Evolutionary conservation across 768 basidiomycete genomes (phyloP).

Genomic region (Boletus reticulatus): DNA sequence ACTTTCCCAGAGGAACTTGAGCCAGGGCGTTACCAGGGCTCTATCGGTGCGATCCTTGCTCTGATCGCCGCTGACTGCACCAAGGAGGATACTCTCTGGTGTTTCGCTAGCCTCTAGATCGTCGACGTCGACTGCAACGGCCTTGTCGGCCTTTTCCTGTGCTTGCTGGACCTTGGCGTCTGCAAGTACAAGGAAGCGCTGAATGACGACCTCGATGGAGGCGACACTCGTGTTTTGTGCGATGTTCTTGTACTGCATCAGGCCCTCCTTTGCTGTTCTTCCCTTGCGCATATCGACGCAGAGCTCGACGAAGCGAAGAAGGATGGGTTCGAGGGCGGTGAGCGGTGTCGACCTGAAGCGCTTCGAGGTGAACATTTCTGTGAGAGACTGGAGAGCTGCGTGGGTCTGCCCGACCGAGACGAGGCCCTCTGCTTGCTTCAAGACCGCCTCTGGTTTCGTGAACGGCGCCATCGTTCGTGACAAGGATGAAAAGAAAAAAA

Average conservation of each 20-base stretch:
- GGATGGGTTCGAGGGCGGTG: conserved; percentile 88
- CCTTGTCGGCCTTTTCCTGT: conserved; percentile 81
- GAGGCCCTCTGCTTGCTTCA: conserved; percentile 93
- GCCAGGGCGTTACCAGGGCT: conserved; percentile 94
- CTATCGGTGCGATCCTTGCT: conserved; percentile 94
- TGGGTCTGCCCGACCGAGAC: conserved; percentile 89
- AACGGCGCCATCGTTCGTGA: conserved; percentile 73
- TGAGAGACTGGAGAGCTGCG: conserved; percentile 85
- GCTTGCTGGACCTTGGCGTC: conserved; percentile 83
- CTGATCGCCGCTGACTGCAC: conserved; percentile 86
- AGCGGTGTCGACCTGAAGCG: conserved; percentile 91
- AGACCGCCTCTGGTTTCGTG: conserved; percentile 85
- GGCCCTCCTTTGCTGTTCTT: conserved; percentile 72
- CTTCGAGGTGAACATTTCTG: conserved; percentile 92
- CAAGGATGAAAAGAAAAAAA: background rate
- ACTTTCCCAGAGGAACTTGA: conserved; percentile 99
- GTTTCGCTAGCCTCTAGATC: conserved; percentile 96
- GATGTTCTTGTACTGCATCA: conserved; percentile 98
- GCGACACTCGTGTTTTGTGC: conserved; percentile 90
- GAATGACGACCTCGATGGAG: conserved; percentile 91
- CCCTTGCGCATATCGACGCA: conserved; percentile 96
- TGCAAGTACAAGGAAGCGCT: conserved; percentile 76
- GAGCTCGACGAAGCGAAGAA: conserved; percentile 93
- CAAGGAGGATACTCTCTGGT: conserved; percentile 86
- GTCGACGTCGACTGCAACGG: conserved; percentile 78